Evolutionary conservation across 169 alveolate species (phyloP), one percentile per base, ranked within the genome.

Genomic region (Cryptosporidium canis): DNA sequence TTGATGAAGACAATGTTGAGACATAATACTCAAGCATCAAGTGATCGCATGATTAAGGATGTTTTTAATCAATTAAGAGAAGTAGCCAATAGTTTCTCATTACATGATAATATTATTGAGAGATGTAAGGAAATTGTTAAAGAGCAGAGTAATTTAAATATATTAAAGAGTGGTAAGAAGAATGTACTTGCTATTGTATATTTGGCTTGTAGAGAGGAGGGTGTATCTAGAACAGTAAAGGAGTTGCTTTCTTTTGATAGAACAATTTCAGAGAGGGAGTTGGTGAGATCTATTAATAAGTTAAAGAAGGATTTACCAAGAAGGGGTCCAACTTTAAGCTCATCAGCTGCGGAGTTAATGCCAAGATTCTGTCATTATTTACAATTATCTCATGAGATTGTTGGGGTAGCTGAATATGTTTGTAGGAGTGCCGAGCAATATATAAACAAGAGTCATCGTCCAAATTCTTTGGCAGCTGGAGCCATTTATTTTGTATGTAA

Each of bases 181-280:
- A 90, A 94, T 85, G 93, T 93, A 90, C 83, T 95, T 43, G 96
- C 97, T 11, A 94, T 95, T 24, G 92, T 93, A 6, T 95, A 95
- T 66, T 58, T 95, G 90, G 98, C 96, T n/a, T 92, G 96, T 55
- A 91, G 98, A 27, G 98, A 95, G 87, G 97, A 94, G 16, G 96
- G 95, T 0, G 94, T 90, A n/a, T 92, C 95, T 44, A 94, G 97
- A 44, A 93, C 96, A 11, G 91, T 95, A 12, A 93, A 94, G 83
- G 98, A 95, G 90, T 87, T 95, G 27, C 77, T 90, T 18, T 82
- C 94, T 0, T 95, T 87, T 56, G 97, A 95, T 83, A 70, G 97
- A 39, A 90, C 94, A 8, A 77, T 94, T 44, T 82, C 96, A 65
- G 95, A 93, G 53, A 93, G 91, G 67, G 98, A 95, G 55, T 90